Conservation (phyloP, 495 filamentous ascomycete genomes). For the Penicillium chermesinum region DNA sequence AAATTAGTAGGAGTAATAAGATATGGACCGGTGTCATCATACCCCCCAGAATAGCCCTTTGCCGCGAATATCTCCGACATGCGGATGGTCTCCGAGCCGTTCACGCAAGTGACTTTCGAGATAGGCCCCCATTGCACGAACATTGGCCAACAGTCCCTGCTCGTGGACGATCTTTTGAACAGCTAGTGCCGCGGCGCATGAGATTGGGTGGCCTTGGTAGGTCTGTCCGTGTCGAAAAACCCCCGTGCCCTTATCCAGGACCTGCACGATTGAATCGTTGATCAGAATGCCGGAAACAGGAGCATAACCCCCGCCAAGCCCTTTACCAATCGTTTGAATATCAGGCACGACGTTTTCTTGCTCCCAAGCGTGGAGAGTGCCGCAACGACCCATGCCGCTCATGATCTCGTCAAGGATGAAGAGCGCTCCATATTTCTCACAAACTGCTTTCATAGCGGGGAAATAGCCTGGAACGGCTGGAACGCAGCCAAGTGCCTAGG, state of each 20-base stretch:
- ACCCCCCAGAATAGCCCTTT: conserved; percentile 55
- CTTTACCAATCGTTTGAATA: conserved; percentile 67
- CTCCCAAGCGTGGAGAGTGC: conserved; percentile 65
- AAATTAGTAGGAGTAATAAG: not conserved
- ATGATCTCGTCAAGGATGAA: conserved; percentile 76
- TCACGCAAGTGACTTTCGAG: conserved; percentile 34
- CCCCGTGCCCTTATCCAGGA: conserved; percentile 51
- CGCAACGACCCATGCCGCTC: conserved; percentile 69
- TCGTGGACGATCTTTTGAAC: conserved; percentile 48
- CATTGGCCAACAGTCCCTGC: conserved; percentile 46
- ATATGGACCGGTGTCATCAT: conserved; percentile 12
- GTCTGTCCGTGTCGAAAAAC: conserved; percentile 55
- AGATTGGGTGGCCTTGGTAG: conserved; percentile 54
- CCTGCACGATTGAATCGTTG: conserved; percentile 47
- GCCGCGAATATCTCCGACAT: conserved; percentile 55
- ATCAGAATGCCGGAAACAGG: conserved; percentile 59
- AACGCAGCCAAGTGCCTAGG: conserved; percentile 18
- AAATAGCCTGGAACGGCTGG: conserved; percentile 62
- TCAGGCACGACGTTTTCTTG: conserved; percentile 59
- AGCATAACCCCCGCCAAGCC: conserved; percentile 60
- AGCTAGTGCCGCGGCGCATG: conserved; percentile 51
- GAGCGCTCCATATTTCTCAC: conserved; percentile 59
- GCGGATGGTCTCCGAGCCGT: conserved; percentile 29
- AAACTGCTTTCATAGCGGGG: conserved; percentile 55
- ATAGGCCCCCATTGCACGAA: conserved; percentile 39